These are phyloP conservation scores for Rosa persica DNA, from an alignment of 306 rosid genomes.

Conservation along the genomic window DNA sequence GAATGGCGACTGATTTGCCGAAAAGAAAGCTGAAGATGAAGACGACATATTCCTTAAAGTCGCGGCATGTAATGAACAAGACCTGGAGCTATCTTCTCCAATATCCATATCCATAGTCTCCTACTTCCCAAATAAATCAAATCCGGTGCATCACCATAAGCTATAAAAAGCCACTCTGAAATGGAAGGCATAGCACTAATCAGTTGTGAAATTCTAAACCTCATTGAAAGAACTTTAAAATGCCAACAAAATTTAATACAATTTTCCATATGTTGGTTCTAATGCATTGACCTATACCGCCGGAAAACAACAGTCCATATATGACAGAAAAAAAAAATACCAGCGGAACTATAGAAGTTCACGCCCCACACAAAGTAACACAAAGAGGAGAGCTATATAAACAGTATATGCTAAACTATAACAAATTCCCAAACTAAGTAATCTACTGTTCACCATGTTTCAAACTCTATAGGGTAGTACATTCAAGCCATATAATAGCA, in stretches of 20 bases:
- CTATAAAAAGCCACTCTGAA: constrained; percentile 34
- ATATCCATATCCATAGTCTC: constrained; percentile 49
- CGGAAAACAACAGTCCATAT: not conserved
- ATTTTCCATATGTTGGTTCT: constrained; percentile 9
- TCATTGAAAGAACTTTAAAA: constrained; percentile 7
- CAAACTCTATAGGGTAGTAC: not conserved
- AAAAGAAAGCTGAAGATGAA: constrained; percentile 73
- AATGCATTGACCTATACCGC: not conserved
- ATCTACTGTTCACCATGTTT: not conserved
- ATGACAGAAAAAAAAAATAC: constrained; percentile 1
- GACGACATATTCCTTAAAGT: constrained; percentile 71
- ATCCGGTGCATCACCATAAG: constrained; percentile 31
- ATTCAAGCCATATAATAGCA: not conserved
- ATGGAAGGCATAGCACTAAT: constrained; percentile 16
- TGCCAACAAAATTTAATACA: constrained; percentile 14
- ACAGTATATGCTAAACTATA: not conserved
- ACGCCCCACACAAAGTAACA: not conserved
- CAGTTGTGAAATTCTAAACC: constrained; percentile 21
- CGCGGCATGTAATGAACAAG: constrained; percentile 48
- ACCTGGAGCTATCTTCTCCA: constrained; percentile 64
- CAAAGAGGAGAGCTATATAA: not conserved
- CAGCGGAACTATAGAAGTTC: not conserved
- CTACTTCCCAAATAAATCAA: constrained; percentile 30
- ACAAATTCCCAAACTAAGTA: constrained; percentile 12
- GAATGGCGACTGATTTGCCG: constrained; percentile 86